Evolutionary conservation across 768 basidiomycete genomes (phyloP).

Genomic region (Boletales sp.): DNA sequence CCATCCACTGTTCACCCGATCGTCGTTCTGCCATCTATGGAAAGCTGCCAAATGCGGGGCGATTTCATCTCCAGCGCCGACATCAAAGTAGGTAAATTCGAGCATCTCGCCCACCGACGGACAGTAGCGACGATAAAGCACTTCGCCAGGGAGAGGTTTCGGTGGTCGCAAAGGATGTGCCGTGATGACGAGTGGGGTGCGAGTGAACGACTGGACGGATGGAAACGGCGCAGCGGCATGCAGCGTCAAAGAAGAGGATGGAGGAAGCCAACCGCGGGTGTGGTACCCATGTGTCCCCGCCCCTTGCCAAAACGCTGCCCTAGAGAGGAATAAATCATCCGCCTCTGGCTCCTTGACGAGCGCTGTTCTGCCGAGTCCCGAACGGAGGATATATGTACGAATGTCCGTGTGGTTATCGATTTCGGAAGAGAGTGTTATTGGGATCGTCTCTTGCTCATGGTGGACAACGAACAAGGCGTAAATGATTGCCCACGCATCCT

Average conservation of each 20-base stretch:
- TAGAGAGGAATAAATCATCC: slow-evolving; percentile 36
- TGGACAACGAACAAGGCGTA: slow-evolving; percentile 40
- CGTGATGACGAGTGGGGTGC: slow-evolving; percentile 44
- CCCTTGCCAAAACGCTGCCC: slow-evolving; percentile 49
- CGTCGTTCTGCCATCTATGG: slow-evolving; percentile 48
- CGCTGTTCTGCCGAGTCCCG: slow-evolving; percentile 33
- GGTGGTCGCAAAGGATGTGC: slow-evolving; percentile 49
- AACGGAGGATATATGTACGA: slow-evolving; percentile 34
- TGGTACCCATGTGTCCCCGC: slow-evolving; percentile 39
- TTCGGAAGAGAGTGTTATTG: slow-evolving; percentile 29
- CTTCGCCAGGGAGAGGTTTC: slow-evolving; percentile 39
- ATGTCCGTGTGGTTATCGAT: slow-evolving; percentile 33
- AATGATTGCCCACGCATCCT: slow-evolving; percentile 39
- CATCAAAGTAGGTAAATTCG: slow-evolving; percentile 28
- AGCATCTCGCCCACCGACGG: slow-evolving; percentile 33
- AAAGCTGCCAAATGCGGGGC: slow-evolving; percentile 40
- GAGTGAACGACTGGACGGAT: slow-evolving; percentile 39
- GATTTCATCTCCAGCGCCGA: slow-evolving; percentile 8
- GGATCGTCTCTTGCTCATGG: slow-evolving; percentile 40
- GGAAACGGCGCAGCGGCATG: slow-evolving; percentile 32
- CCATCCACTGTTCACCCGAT: slow-evolving; percentile 46
- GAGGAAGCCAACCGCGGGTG: slow-evolving; percentile 29
- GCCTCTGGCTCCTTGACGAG: slow-evolving; percentile 2
- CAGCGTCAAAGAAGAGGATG: slow-evolving; percentile 28
- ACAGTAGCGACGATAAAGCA: slow-evolving; percentile 38